These are phyloP conservation scores for Lachancea lanzarotensis DNA, from an alignment of 805 yeast species.

Conservation along the genomic window DNA sequence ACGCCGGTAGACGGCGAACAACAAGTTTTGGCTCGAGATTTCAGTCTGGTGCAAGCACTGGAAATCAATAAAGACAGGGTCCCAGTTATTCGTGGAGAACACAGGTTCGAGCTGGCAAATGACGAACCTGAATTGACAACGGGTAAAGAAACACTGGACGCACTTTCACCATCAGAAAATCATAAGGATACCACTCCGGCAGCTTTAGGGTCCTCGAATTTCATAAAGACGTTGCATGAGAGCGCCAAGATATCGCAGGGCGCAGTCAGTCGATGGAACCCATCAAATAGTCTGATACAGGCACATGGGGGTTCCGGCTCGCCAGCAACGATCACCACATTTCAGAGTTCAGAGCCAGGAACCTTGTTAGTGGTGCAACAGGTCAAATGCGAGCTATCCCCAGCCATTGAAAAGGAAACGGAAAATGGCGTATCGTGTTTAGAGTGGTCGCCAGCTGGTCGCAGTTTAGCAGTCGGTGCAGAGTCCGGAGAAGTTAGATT, in stretches of 20 bases:
- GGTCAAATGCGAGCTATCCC: constrained; percentile 31
- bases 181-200: too few species aligned
- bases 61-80: constrained; percentile 35
- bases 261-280: constrained; percentile 52
- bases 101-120: constrained; percentile 30
- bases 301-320: constrained; percentile 52
- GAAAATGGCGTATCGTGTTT: constrained; percentile 31
- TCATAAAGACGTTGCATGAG: constrained; percentile 36
- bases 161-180: neutral
- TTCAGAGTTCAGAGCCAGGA: constrained; percentile 20
- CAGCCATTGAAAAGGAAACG: constrained; percentile 14
- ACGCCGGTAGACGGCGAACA: constrained; percentile 25
- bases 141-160: too few species aligned
- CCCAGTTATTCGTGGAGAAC: constrained; percentile 27
- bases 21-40: constrained; percentile 25
- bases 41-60: constrained; percentile 51
- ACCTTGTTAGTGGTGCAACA: constrained; percentile 2
- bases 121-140: constrained; percentile 7
- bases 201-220: constrained; percentile 16
- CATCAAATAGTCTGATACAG: constrained; percentile 37
- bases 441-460: constrained; percentile 66
- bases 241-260: constrained; percentile 37
- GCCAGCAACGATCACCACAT: constrained; percentile 39
- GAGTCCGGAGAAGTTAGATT: constrained; percentile 67
- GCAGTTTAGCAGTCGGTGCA: constrained; percentile 53